These are phyloP conservation scores for Saprolegnia diclina DNA, from an alignment of 352 stramenopile species.

Conservation along the genomic window DNA sequence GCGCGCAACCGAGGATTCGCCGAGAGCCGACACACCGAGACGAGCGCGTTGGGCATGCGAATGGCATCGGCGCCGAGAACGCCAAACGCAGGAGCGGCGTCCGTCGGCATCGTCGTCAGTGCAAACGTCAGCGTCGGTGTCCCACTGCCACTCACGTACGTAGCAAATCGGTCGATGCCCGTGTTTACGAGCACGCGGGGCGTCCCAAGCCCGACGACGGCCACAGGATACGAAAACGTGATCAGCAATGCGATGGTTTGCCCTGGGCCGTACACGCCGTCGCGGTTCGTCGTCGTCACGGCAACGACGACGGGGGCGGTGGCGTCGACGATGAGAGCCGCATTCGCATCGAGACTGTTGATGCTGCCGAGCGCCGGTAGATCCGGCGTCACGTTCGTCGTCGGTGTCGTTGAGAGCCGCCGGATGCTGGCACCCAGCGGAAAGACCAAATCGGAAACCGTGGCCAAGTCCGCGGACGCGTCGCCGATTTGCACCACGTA, in stretches of 20 bases:
- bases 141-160: constrained; percentile 39
- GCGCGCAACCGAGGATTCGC: constrained; percentile 17
- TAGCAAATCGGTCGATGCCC: constrained; percentile 29
- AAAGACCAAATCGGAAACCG: constrained; percentile 39
- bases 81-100: neutral
- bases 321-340: constrained; percentile 72
- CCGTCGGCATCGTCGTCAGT: neutral
- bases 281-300: constrained; percentile 36
- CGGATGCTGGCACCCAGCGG: constrained; percentile 57
- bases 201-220: neutral
- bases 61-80: constrained; percentile 4
- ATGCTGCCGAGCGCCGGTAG: constrained; percentile 47
- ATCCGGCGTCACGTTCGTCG: constrained; percentile 43
- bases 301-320: constrained; percentile 40
- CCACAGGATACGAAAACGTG: constrained; percentile 48
- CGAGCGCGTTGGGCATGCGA: constrained; percentile 15
- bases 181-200: constrained; percentile 28
- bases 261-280: constrained; percentile 54
- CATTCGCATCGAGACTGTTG: constrained; percentile 60
- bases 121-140: constrained; percentile 31
- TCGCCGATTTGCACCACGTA: constrained; percentile 73
- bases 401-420: constrained; percentile 41
- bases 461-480: constrained; percentile 55
- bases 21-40: constrained; percentile 24
- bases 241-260: constrained; percentile 49